phyloP scores from a whole-genome alignment of 495 filamentous ascomycete genomes.

The Copromyces sp. region DNA sequence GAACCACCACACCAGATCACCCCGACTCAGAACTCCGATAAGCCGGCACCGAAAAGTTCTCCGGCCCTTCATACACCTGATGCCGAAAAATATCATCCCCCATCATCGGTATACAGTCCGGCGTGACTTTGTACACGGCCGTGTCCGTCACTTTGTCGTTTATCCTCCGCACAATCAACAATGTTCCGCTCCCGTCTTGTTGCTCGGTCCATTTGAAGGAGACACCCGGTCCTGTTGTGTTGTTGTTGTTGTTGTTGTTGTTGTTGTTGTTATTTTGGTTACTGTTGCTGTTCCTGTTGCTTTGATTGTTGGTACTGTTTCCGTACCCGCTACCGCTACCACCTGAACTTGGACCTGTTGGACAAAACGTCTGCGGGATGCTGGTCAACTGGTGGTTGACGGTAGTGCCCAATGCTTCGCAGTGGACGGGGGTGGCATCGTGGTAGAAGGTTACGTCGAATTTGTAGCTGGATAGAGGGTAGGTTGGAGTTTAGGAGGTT shows the following conservation, averaged over 20 bases:
- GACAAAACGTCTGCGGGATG: slow-evolving; percentile 12
- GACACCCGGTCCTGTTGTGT: not conserved
- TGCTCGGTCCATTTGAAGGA: slow-evolving; percentile 14
- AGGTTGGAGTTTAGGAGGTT: not conserved
- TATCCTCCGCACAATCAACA: slow-evolving; percentile 9
- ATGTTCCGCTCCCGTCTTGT: not conserved
- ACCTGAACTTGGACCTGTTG: not conserved
- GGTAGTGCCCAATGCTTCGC: slow-evolving; percentile 15
- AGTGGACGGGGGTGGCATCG: slow-evolving; percentile 1
- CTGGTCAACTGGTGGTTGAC: slow-evolving; percentile 4
- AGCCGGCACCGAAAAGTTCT: slow-evolving; percentile 18
- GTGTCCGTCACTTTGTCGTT: slow-evolving; percentile 2
- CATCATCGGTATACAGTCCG: slow-evolving; percentile 1
- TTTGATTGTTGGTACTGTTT: not conserved
- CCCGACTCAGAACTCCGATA: not conserved
- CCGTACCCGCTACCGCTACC: not conserved
- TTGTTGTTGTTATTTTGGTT: not conserved
- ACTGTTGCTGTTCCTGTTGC: not conserved
- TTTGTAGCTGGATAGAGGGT: slow-evolving; percentile 6
- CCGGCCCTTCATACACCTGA: slow-evolving; percentile 24
- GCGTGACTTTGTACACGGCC: slow-evolving; percentile 3
- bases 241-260: not conserved
- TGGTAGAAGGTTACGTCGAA: slow-evolving; percentile 14
- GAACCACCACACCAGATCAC: not conserved
- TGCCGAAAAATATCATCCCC: slow-evolving; percentile 9